Conservation (phyloP, 164 flowering plant genomes). For the Cinnamomum chago region DNA sequence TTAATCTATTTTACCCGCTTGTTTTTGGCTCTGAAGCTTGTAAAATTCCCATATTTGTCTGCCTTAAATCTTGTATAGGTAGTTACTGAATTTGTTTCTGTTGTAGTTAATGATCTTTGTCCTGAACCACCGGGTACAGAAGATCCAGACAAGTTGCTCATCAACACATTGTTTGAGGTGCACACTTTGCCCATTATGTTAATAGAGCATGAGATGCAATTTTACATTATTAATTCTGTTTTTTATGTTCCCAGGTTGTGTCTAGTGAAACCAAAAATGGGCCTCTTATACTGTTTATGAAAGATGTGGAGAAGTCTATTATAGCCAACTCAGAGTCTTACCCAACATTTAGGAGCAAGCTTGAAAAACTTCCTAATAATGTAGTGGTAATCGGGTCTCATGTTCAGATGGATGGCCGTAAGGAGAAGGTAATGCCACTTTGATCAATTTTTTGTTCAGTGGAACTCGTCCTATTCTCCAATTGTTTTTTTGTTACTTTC, state of each 20-base stretch:
- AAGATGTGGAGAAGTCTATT: constrained; percentile 86
- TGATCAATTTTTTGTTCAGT: too few species aligned
- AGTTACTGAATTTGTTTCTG: constrained; percentile 6
- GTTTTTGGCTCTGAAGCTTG: not conserved
- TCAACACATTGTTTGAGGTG: constrained; percentile 83
- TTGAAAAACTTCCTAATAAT: constrained; percentile 77
- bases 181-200: constrained; percentile 5
- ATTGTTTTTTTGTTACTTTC: constrained; percentile 20
- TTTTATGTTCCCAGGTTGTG: constrained; percentile 44
- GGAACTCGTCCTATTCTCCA: not conserved
- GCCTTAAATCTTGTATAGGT: not conserved
- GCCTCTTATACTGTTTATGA: constrained; percentile 80
- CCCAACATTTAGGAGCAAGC: constrained; percentile 55
- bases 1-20: not conserved
- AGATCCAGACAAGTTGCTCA: constrained; percentile 65
- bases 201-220: not conserved
- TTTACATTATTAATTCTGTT: not conserved
- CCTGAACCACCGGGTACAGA: constrained; percentile 52
- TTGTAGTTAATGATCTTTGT: constrained; percentile 66
- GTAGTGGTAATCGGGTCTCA: constrained; percentile 75
- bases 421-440: constrained; percentile 60
- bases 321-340: constrained; percentile 64
- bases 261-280: constrained; percentile 54
- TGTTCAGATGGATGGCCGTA: constrained; percentile 69
- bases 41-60: not conserved